These are phyloP conservation scores for Trichoderma gracile DNA, from an alignment of 2,329 filamentous ascomycete genomes.

Conservation along the genomic window DNA sequence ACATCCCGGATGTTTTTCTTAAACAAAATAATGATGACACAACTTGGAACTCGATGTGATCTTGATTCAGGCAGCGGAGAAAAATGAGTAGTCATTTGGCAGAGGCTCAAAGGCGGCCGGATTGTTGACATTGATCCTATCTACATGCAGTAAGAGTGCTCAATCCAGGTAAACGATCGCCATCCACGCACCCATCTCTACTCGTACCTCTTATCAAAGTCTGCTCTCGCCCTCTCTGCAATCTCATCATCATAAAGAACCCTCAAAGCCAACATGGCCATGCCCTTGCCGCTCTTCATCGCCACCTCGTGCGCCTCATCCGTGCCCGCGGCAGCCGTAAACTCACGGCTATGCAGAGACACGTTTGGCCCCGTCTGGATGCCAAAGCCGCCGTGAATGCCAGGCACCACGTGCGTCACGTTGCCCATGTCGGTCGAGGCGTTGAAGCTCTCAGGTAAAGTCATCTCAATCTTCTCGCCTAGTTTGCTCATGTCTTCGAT, in stretches of 20 bases:
- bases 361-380: conserved; percentile 43
- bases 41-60: no score
- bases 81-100: no score
- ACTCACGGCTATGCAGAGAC: conserved; percentile 44
- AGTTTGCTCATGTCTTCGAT: conserved; percentile 46
- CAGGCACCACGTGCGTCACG: conserved; percentile 49
- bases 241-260: conserved; percentile 34
- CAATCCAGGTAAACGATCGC: neutral
- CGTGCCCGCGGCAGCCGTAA: conserved; percentile 47
- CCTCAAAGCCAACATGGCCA: conserved; percentile 42
- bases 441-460: conserved; percentile 41
- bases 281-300: conserved; percentile 47
- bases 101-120: no score
- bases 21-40: no score
- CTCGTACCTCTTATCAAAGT: conserved; percentile 28
- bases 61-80: no score
- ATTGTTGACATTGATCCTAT: no score
- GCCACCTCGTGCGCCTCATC: conserved; percentile 44
- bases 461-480: conserved; percentile 40
- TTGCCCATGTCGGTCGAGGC: conserved; percentile 55
- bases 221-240: conserved; percentile 27
- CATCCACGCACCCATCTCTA: neutral
- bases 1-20: no score
- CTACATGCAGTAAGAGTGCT: neutral
- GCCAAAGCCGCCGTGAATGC: conserved; percentile 50